phyloP scores from a whole-genome alignment of 768 basidiomycete genomes.

The Albatrellus ellisii region DNA sequence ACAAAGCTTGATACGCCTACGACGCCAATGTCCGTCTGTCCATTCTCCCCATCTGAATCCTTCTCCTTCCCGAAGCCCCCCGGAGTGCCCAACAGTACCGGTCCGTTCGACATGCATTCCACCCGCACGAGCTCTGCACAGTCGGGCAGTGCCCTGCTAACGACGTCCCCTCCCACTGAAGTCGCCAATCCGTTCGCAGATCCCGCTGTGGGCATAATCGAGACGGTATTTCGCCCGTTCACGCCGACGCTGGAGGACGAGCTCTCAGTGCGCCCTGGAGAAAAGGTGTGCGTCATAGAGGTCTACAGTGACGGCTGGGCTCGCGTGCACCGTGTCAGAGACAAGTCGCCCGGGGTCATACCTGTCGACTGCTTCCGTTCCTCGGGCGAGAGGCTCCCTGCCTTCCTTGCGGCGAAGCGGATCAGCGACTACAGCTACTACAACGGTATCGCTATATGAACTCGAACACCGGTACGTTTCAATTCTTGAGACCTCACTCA shows the following conservation, averaged over 20 bases:
- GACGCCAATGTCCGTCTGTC: constrained; percentile 49
- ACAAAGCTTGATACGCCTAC: constrained; percentile 14
- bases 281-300: constrained; percentile 37
- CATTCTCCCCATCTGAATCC: constrained; percentile 53
- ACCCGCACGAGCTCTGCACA: not conserved
- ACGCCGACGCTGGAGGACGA: constrained; percentile 45
- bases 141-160: not conserved
- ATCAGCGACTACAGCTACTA: constrained; percentile 27
- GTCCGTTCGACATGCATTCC: not conserved
- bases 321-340: constrained; percentile 32
- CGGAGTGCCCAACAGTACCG: not conserved
- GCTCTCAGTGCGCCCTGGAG: constrained; percentile 34
- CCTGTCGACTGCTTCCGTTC: constrained; percentile 58
- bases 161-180: not conserved
- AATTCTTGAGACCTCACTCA: too few relatives aligned
- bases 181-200: constrained; percentile 17
- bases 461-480: too few relatives aligned
- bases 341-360: constrained; percentile 35
- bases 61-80: constrained; percentile 62
- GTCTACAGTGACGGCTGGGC: constrained; percentile 67
- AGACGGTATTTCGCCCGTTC: constrained; percentile 44
- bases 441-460: not conserved
- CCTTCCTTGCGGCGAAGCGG: constrained; percentile 36
- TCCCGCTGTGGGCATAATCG: constrained; percentile 25
- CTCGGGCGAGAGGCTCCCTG: constrained; percentile 30